Conservation (phyloP, 225 moss, liverwort and hornwort genomes). For the Bryum argenteum region DNA sequence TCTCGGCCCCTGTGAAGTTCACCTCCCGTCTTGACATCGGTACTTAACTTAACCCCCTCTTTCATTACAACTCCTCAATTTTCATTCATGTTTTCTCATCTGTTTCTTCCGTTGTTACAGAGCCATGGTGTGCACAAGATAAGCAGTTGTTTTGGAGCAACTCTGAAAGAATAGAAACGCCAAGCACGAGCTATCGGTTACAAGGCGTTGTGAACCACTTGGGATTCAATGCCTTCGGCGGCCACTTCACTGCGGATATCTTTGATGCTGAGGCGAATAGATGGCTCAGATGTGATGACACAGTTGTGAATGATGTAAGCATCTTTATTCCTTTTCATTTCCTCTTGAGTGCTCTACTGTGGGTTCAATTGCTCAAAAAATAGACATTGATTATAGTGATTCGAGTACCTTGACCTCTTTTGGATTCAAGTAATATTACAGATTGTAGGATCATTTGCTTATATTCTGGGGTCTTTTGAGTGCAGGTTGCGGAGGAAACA, state of each 20-base stretch:
- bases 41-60: not conserved
- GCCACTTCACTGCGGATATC: constrained; percentile 49
- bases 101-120: constrained; percentile 3
- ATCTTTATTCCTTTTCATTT: not conserved
- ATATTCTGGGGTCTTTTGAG: not conserved
- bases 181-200: constrained; percentile 47
- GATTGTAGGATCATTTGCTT: not conserved
- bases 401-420: too few species aligned
- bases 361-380: too few species aligned
- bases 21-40: constrained; percentile 53
- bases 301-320: constrained; percentile 45
- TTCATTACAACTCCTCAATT: not conserved
- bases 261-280: constrained; percentile 40
- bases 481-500: constrained; percentile 47
- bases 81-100: not conserved
- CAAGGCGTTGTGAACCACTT: constrained; percentile 58
- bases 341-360: too few species aligned
- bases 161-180: constrained; percentile 13
- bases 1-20: constrained; percentile 52
- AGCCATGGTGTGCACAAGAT: constrained; percentile 53
- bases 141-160: constrained; percentile 40
- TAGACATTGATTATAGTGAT: too few species aligned
- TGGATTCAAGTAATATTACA: too few species aligned
- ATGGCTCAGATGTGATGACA: constrained; percentile 62
- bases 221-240: constrained; percentile 44